phyloP scores from a whole-genome alignment of 2,329 filamentous ascomycete species.

The Fusarium sp. region DNA sequence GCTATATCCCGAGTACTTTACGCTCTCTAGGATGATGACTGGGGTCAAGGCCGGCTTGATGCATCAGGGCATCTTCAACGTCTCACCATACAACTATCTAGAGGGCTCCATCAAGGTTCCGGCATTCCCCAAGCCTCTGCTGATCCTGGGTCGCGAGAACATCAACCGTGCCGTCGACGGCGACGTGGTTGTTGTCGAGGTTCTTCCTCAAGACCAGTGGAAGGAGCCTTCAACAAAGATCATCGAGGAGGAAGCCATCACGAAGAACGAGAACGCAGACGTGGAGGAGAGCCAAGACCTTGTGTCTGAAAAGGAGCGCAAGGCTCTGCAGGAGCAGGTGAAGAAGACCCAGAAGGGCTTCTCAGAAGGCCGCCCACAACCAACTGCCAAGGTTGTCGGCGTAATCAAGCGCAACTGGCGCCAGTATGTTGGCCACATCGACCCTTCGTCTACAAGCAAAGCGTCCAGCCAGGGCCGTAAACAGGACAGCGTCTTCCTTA shows the following conservation, averaged over 20 bases:
- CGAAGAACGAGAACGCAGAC: constrained; percentile 94
- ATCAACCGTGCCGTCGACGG: constrained; percentile 95
- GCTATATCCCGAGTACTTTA: constrained; percentile 90
- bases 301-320: constrained; percentile 89
- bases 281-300: constrained; percentile 79
- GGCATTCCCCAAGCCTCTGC: constrained; percentile 87
- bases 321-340: constrained; percentile 90
- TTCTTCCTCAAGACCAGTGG: constrained; percentile 95
- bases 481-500: constrained; percentile 92
- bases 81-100: constrained; percentile 97
- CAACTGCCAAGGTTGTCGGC: constrained; percentile 91
- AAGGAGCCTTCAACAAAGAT: constrained; percentile 96
- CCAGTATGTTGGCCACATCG: constrained; percentile 96
- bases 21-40: constrained; percentile 92
- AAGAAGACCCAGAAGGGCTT: constrained; percentile 83
- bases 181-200: constrained; percentile 91
- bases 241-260: constrained; percentile 91
- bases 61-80: constrained; percentile 95
- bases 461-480: constrained; percentile 81
- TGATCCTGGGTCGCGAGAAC: constrained; percentile 92
- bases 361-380: constrained; percentile 83
- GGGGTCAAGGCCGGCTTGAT: constrained; percentile 88
- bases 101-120: constrained; percentile 93
- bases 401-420: constrained; percentile 97
- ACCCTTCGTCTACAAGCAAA: constrained; percentile 83